Conservation (phyloP, 345 rosid species). For the Barbarea vulgaris region DNA sequence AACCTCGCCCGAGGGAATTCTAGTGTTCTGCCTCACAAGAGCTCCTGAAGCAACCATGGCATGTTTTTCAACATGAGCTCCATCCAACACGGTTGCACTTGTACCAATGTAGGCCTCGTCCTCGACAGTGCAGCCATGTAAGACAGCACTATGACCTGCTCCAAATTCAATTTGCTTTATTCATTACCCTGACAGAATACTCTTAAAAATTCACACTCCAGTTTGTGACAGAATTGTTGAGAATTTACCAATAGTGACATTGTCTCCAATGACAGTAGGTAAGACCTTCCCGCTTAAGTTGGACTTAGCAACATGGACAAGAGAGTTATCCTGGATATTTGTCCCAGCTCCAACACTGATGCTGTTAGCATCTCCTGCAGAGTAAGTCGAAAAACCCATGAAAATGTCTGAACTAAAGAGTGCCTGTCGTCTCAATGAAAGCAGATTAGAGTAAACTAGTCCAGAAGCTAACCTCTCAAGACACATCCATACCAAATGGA, state of each 20-base stretch:
- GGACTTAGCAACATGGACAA: constrained; percentile 84
- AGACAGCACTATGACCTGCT: constrained; percentile 82
- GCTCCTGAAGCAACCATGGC: constrained; percentile 94
- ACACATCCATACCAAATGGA: constrained; percentile 98
- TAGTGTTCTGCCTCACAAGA: constrained; percentile 86
- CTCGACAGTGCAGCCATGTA: constrained; percentile 89
- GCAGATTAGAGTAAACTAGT: constrained; percentile 1
- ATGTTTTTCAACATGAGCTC: constrained; percentile 84
- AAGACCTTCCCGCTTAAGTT: constrained; percentile 80
- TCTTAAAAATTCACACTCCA: neutral
- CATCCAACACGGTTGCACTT: constrained; percentile 85
- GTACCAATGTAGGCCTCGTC: constrained; percentile 85
- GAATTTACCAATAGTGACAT: constrained; percentile 69
- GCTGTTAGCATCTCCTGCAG: constrained; percentile 76
- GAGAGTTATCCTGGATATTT: constrained; percentile 77
- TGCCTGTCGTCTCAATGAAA: constrained; percentile 1
- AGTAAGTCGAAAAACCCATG: neutral
- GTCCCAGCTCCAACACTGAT: constrained; percentile 76
- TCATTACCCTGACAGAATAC: neutral
- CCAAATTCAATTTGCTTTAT: constrained; percentile 30
- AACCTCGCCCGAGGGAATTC: constrained; percentile 88
- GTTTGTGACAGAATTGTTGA: constrained; percentile 15
- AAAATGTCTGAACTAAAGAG: neutral
- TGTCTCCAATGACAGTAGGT: constrained; percentile 74
- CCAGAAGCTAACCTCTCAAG: constrained; percentile 61